Base-by-base conservation (phyloP, 495 filamentous ascomycete species). In the Lentithecium fluviatile region DNA sequence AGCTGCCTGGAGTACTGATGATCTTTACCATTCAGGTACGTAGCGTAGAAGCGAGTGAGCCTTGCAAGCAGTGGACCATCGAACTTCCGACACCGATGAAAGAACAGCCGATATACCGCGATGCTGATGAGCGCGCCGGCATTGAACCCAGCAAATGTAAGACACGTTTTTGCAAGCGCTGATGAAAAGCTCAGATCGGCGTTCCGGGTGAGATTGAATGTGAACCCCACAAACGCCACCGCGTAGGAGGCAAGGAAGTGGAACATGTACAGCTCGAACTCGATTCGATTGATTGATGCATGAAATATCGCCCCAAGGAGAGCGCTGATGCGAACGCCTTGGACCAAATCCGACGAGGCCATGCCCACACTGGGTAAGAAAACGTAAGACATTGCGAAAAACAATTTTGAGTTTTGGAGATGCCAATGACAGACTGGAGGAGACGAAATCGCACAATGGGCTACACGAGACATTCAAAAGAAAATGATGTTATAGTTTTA, bases 41-140 rank as follows among this genome's bases (percentile, higher is more conserved):
- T 21, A 1, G 51, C 58, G 40, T 66, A 56, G 26, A 60, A 66
- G 12, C 53, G 51, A 24, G 57, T 61, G 3, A 66, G 12, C 23
- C 53, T 60, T n/a, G 52, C 59, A 8, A 6, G 6, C n/a, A 58
- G 42, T 0, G 65, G 65, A n/a, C 65, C 65, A 1, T 59, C 59
- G 21, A 63, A 63, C 1, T 47, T 25, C 6, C 59, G 51, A 21
- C 40, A 42, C 2, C 54, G 47, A 51, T 67, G 65, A 55, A 67
- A 64, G n/a, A 59, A 26, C 3, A 63, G 45, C 20, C 65, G 59
- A 47, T 67, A 67, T 7, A 42, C 40, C 20, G 71, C 37, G n/a
- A 82, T 77, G 65, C 79, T 82, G 12, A 60, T 52, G 29, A 76
- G 70, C 0, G 83, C 29, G 29, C 29, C 29, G 2, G 46, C 1